These are phyloP conservation scores for Arthroderma sp. DNA, from an alignment of 2,329 filamentous ascomycete species.

Conservation along the genomic window DNA sequence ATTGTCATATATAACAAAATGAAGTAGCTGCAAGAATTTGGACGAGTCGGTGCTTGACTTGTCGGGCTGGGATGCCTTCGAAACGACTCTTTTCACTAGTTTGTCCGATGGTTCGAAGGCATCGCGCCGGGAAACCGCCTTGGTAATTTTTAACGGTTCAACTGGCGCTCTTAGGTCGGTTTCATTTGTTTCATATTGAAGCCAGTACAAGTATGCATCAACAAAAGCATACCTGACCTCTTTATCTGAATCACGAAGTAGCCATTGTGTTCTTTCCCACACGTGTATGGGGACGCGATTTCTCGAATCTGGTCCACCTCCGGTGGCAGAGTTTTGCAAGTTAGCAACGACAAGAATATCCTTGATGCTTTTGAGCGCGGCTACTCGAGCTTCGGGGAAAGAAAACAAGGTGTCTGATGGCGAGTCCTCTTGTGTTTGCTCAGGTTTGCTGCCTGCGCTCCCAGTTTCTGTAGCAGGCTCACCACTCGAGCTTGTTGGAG, in stretches of 20 bases:
- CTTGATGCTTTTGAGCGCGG: constrained; percentile 66
- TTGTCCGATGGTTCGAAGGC: constrained; percentile 23
- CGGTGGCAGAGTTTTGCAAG: constrained; percentile 44
- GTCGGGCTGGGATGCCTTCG: constrained; percentile 51
- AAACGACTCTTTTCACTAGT: constrained; percentile 50
- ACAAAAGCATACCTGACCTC: constrained; percentile 73
- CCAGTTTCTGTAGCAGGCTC: constrained; percentile 35
- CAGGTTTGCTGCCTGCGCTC: neutral
- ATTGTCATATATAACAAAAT: constrained; percentile 81
- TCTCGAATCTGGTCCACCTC: constrained; percentile 52
- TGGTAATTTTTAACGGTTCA: constrained; percentile 36
- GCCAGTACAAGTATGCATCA: constrained; percentile 72
- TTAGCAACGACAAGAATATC: constrained; percentile 74
- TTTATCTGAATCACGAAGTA: constrained; percentile 65
- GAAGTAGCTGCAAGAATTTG: constrained; percentile 69
- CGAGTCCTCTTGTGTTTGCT: constrained; percentile 39
- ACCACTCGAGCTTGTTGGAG: constrained; percentile 31
- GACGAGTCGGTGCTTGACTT: constrained; percentile 41
- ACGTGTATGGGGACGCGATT: constrained; percentile 65
- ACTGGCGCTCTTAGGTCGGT: constrained; percentile 52
- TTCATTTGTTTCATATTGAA: constrained; percentile 62
- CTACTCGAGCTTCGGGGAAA: constrained; percentile 46
- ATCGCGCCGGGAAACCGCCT: constrained; percentile 31
- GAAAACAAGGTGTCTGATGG: constrained; percentile 48
- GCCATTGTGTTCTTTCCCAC: constrained; percentile 96